Percentiles rank a stretch among this genome's conserved stretches.
These are phyloP conservation scores for Camelina sativa DNA, from an alignment of 345 rosid species.

Conservation along the genomic window DNA sequence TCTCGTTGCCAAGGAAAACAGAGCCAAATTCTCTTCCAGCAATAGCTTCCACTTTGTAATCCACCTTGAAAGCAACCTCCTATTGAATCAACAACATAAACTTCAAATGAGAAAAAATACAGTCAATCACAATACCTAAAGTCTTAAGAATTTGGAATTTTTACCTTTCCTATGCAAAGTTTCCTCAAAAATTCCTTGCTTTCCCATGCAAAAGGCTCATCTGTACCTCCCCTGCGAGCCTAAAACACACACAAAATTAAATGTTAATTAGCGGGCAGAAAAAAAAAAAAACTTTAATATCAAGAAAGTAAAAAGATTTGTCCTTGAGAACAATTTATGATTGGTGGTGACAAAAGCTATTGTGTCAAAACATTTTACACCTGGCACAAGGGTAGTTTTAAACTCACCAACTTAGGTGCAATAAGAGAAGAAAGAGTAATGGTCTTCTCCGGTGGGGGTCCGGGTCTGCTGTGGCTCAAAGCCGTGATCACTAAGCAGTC, in stretches of 20 bases:
- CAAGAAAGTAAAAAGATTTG: no score
- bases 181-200: constrained; percentile 93
- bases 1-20: constrained; percentile 79
- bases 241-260: constrained; percentile 2
- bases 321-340: neutral
- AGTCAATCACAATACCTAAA: neutral
- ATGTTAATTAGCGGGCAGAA: neutral
- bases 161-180: constrained; percentile 96
- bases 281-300: neutral
- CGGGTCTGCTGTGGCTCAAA: constrained; percentile 59
- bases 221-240: constrained; percentile 89
- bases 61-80: constrained; percentile 93
- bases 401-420: constrained; percentile 79
- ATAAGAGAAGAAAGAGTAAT: constrained; percentile 76
- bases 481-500: constrained; percentile 80
- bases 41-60: constrained; percentile 71
- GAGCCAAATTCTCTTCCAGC: constrained; percentile 87
- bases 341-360: neutral
- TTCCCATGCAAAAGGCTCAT: constrained; percentile 97
- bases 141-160: constrained; percentile 3
- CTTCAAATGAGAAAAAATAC: neutral
- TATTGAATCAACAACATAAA: constrained; percentile 27
- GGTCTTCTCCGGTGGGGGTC: constrained; percentile 86
- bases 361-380: neutral
- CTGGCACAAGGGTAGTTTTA: no score